Percentiles rank a stretch among this genome's conserved stretches.
These are phyloP conservation scores for Castanea crenata DNA, from an alignment of 306 rosid species.

Conservation along the genomic window DNA sequence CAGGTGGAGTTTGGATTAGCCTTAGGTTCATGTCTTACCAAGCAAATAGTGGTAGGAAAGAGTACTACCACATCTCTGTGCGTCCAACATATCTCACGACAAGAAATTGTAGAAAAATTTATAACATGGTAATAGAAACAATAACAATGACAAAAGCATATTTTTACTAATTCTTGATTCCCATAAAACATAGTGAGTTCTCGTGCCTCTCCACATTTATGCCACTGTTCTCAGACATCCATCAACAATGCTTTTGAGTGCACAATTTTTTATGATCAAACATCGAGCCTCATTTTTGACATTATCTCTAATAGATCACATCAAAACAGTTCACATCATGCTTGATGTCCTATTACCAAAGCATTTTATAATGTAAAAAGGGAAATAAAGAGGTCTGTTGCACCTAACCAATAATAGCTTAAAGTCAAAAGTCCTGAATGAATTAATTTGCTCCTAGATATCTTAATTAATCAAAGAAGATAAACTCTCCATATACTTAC, in stretches of 20 bases:
- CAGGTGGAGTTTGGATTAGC: neutral
- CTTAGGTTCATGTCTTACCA: neutral
- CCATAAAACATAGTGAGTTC: neutral
- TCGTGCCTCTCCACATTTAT: neutral
- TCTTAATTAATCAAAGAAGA: conserved; percentile 7
- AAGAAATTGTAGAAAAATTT: neutral
- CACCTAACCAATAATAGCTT: neutral
- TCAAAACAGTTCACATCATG: conserved; percentile 8
- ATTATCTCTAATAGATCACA: neutral
- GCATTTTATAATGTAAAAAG: neutral
- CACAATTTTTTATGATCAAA: neutral
- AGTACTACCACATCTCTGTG: neutral
- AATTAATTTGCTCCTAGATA: neutral
- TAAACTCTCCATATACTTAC: conserved; percentile 53
- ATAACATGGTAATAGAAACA: too few species aligned
- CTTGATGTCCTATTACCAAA: conserved; percentile 12
- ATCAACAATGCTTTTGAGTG: neutral
- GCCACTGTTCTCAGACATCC: neutral
- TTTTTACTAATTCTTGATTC: neutral
- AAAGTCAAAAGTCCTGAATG: neutral
- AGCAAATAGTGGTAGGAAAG: neutral
- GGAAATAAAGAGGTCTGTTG: neutral
- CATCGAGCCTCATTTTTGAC: neutral
- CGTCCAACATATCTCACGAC: neutral
- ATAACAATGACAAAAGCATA: neutral